Conservation (phyloP, 768 basidiomycete species). For the Lactarius hengduanensis region DNA sequence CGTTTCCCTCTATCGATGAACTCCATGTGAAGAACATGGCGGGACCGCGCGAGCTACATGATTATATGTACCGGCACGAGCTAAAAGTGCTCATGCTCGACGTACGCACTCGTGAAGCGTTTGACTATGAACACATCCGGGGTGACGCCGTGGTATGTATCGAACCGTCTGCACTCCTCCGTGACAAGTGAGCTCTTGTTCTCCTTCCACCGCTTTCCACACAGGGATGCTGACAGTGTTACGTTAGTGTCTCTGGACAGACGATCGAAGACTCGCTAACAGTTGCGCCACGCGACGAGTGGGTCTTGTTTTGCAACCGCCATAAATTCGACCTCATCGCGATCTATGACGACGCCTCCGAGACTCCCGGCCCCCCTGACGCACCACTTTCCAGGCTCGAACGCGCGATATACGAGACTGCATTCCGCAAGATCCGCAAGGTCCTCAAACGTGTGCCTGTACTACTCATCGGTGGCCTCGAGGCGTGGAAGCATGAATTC, state of each 20-base stretch:
- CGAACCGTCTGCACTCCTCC: constrained; percentile 73
- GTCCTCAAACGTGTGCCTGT: constrained; percentile 75
- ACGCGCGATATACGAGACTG: constrained; percentile 67
- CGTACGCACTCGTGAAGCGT: constrained; percentile 75
- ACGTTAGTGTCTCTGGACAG: constrained; percentile 57
- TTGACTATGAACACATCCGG: constrained; percentile 70
- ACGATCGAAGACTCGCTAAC: constrained; percentile 73
- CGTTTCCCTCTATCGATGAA: constrained; percentile 79
- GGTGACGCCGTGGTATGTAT: constrained; percentile 73
- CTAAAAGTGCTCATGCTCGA: constrained; percentile 75
- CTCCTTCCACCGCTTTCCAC: neutral
- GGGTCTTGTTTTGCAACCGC: constrained; percentile 74
- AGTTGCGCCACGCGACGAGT: constrained; percentile 68
- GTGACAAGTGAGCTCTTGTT: constrained; percentile 56
- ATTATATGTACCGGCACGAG: constrained; percentile 53
- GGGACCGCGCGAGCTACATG: constrained; percentile 32
- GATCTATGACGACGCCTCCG: constrained; percentile 72
- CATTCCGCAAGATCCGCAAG: constrained; percentile 70
- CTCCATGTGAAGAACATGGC: constrained; percentile 40
- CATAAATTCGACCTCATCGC: constrained; percentile 88
- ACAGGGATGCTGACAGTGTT: constrained; percentile 1
- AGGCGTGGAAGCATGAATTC: constrained; percentile 71
- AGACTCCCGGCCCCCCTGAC: constrained; percentile 46
- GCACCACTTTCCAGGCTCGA: constrained; percentile 60
- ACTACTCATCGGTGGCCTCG: constrained; percentile 79